Conservation (phyloP, 2,329 filamentous ascomycete species). For the Neofusicoccum kwambonambiense region DNA sequence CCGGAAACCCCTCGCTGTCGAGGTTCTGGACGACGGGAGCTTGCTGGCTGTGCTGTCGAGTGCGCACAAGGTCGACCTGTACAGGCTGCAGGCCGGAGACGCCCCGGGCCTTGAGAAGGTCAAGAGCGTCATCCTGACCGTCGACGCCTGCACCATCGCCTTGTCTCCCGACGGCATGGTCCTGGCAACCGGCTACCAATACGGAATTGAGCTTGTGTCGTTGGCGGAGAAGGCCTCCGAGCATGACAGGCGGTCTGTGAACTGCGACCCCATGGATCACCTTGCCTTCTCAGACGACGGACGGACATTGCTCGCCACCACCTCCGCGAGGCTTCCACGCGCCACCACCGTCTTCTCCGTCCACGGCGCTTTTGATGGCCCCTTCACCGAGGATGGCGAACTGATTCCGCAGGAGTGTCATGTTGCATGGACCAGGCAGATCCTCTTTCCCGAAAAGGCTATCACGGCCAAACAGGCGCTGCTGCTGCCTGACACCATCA, state of each 20-base stretch:
- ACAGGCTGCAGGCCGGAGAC: conserved; percentile 57
- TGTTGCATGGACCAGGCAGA: conserved; percentile 38
- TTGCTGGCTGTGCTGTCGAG: conserved; percentile 77
- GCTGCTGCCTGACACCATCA: conserved; percentile 38
- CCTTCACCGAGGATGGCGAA: conserved; percentile 40
- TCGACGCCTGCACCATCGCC: conserved; percentile 74
- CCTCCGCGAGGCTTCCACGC: conserved; percentile 35
- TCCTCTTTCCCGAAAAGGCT: conserved; percentile 42
- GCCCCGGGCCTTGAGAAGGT: conserved; percentile 62
- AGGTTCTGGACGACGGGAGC: conserved; percentile 75
- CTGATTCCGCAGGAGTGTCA: conserved; percentile 37
- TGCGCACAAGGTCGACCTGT: conserved; percentile 84
- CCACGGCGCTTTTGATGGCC: conserved; percentile 39
- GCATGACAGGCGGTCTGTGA: conserved; percentile 35
- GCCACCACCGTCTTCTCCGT: conserved; percentile 39
- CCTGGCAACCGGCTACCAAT: conserved; percentile 79
- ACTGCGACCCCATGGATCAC: conserved; percentile 36
- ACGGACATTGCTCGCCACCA: conserved; percentile 39
- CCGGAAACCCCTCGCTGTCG: conserved; percentile 56
- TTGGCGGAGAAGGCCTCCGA: conserved; percentile 59
- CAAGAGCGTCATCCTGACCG: conserved; percentile 72
- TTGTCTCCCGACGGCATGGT: conserved; percentile 80
- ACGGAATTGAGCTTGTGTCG: conserved; percentile 84
- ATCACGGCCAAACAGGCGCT: conserved; percentile 39
- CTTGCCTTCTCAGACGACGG: conserved; percentile 42